Evolutionary conservation across 805 yeast species (phyloP).

Genomic region (Lachancea sp.): DNA sequence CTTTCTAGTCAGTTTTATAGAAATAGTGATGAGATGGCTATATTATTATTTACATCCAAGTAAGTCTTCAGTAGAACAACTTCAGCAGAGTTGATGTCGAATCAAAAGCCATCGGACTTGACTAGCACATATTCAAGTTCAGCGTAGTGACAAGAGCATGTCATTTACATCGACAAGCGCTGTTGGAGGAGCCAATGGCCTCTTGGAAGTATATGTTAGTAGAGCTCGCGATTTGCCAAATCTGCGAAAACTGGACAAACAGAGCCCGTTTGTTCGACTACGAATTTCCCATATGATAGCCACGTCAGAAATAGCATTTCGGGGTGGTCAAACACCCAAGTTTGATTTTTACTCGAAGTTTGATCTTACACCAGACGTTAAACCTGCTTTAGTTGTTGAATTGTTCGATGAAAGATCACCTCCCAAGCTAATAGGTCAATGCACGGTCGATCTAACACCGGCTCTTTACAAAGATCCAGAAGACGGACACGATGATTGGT

Average conservation of each 20-base stretch:
- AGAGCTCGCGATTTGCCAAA: slow-evolving; percentile 85
- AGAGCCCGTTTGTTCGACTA: slow-evolving; percentile 82
- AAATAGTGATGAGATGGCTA: neutral
- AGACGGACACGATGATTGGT: slow-evolving; percentile 86
- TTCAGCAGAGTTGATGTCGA: neutral
- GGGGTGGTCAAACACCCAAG: slow-evolving; percentile 93
- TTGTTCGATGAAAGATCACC: slow-evolving; percentile 65
- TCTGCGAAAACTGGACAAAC: slow-evolving; percentile 80
- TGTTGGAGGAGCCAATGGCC: slow-evolving; percentile 34
- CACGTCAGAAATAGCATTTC: slow-evolving; percentile 63
- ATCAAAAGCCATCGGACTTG: neutral
- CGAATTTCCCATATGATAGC: slow-evolving; percentile 78
- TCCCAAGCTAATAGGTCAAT: slow-evolving; percentile 82
- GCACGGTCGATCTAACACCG: slow-evolving; percentile 68
- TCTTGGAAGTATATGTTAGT: slow-evolving; percentile 66
- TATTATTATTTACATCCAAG: neutral
- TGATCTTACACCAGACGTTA: slow-evolving; percentile 55
- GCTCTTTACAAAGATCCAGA: slow-evolving; percentile 59
- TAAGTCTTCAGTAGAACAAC: neutral
- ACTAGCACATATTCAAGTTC: neutral
- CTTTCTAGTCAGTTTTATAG: neutral
- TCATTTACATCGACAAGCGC: slow-evolving; percentile 3
- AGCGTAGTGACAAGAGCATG: neutral
- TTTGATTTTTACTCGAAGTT: slow-evolving; percentile 78
- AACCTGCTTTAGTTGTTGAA: slow-evolving; percentile 59